Base-by-base conservation (phyloP, 2,329 filamentous ascomycete genomes). In the Sarocladium strictum region DNA sequence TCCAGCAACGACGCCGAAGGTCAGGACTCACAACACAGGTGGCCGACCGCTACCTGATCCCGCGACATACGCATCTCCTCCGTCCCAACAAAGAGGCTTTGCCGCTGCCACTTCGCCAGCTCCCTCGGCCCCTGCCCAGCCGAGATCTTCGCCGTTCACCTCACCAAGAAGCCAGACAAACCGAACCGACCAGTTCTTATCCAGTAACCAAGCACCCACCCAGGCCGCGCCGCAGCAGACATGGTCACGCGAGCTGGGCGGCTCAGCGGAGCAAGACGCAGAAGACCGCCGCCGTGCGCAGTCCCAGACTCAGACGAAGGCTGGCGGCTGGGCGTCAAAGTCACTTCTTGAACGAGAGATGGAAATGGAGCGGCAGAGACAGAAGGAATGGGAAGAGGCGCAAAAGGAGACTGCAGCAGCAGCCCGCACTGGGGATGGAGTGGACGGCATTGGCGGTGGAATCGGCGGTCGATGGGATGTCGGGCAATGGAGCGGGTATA, bases 311-410 rank as follows among this genome's bases (percentile, higher is more conserved):
- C 77, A 80, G 65, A 86, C 83, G 19, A 84, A 83, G 65, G 80
- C 83, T 1, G 79, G 74, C 26, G 83, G 81, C 0, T 83, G 79
- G 79, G 83, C 83, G 1, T 78, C 78, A 59, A 88, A 86, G 72
- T 87, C 84, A 0, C 76, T 91, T 10, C 78, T 91, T 1, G 88
- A 91, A 70, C 81, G 86, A 26, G 88, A 92, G 69, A 90, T 91
- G 86, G 87, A 92, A 67, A 76, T 86, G 65, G 88, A 92, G 69
- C 77, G 88, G 9, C 82, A 90, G 71, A 76, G 87, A 14, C 88
- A 92, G 70, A 79, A 77, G 55, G 88, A 92, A 66, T 92, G 89
- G 89, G 89, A 94, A 67, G 83, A 88, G 58, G 75, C 83, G 1
- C 89, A 93, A 69, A 76, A 83, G 63, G 82, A 81, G 59, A 80